A percentile compares a stretch with the other conserved stretches of the same genome.
phyloP scores from a whole-genome alignment of 1,139 yeast species.

The Protomyces arabidopsidicola region DNA sequence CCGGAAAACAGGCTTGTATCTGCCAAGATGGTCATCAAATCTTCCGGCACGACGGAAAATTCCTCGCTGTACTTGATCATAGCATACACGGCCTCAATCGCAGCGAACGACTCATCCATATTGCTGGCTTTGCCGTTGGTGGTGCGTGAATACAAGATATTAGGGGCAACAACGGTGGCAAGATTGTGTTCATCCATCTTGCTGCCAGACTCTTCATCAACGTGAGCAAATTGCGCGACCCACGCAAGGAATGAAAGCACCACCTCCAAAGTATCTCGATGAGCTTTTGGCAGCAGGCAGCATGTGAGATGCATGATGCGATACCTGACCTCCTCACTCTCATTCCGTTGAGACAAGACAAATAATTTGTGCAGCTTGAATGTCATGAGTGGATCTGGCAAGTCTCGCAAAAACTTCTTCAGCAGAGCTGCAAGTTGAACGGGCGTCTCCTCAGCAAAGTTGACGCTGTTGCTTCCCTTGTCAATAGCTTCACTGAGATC shows the following conservation, averaged over 20 bases:
- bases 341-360: slow-evolving; percentile 63
- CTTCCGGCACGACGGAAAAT: slow-evolving; percentile 68
- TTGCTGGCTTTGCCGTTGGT: slow-evolving; percentile 42
- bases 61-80: slow-evolving; percentile 80
- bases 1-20: slow-evolving; percentile 35
- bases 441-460: slow-evolving; percentile 71
- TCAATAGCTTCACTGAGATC: slow-evolving; percentile 74
- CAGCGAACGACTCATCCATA: slow-evolving; percentile 79
- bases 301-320: slow-evolving; percentile 65
- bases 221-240: slow-evolving; percentile 88
- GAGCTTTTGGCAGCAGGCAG: slow-evolving; percentile 72
- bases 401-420: slow-evolving; percentile 84
- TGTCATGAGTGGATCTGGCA: slow-evolving; percentile 88
- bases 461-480: slow-evolving; percentile 67
- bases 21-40: slow-evolving; percentile 41
- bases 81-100: slow-evolving; percentile 84
- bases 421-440: slow-evolving; percentile 90
- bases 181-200: slow-evolving; percentile 95
- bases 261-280: slow-evolving; percentile 84
- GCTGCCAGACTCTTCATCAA: slow-evolving; percentile 81
- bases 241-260: slow-evolving; percentile 80
- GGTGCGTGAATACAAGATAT: slow-evolving; percentile 57
- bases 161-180: slow-evolving; percentile 94
- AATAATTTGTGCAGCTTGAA: slow-evolving; percentile 71
- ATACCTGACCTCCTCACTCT: slow-evolving; percentile 50